Evolutionary conservation across 208 protist genomes (phyloP).

Genomic region (Trypanosoma cruzi): DNA sequence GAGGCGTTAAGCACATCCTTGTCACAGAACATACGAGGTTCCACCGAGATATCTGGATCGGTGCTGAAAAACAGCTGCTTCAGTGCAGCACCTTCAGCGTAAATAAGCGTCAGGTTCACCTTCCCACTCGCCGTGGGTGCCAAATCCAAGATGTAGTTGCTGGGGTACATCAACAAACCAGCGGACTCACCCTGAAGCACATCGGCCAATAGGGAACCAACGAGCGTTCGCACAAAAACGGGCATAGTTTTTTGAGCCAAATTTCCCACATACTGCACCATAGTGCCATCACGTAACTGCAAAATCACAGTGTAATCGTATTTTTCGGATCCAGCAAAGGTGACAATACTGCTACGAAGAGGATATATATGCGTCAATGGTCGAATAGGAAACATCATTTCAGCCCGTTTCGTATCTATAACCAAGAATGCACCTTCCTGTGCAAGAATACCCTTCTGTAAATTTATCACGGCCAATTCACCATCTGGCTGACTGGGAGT

Average conservation of each 20-base stretch:
- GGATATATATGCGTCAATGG: constrained; percentile 1
- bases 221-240: constrained; percentile 13
- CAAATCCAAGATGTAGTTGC: constrained; percentile 16
- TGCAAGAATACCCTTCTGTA: constrained; percentile 5
- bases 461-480: constrained; percentile 10
- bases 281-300: constrained; percentile 25
- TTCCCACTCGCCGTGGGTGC: background rate
- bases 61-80: constrained; percentile 14
- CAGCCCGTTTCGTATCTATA: constrained; percentile 7
- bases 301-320: constrained; percentile 29
- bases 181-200: background rate
- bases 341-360: constrained; percentile 13
- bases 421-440: constrained; percentile 25
- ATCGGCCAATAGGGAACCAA: background rate
- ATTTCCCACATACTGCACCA: constrained; percentile 27
- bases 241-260: background rate
- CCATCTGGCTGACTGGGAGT: constrained; percentile 11
- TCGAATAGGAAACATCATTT: constrained; percentile 19
- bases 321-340: background rate
- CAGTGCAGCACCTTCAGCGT: constrained; percentile 1
- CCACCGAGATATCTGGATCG: background rate
- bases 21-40: background rate
- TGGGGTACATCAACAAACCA: constrained; percentile 9
- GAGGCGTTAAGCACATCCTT: background rate
- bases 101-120: constrained; percentile 10